phyloP scores from a whole-genome alignment of 352 stramenopile genomes.

The Phytopythium oedochilum region DNA sequence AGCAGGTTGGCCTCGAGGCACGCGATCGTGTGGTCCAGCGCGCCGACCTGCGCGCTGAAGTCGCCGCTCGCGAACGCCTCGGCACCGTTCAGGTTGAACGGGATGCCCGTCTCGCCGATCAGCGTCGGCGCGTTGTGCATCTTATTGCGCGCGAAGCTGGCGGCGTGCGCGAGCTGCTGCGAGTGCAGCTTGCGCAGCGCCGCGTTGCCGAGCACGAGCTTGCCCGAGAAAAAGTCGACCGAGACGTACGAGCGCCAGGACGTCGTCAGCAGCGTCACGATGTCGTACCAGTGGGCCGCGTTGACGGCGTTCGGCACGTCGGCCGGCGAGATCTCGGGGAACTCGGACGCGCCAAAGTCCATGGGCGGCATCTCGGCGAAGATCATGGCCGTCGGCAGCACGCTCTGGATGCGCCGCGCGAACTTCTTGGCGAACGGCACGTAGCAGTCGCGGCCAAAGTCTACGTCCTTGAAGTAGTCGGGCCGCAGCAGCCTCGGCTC shows the following conservation, averaged over 20 bases:
- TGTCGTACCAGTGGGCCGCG: slow-evolving; percentile 54
- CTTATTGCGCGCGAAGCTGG: slow-evolving; percentile 6
- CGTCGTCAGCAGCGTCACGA: slow-evolving; percentile 38
- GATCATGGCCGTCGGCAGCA: slow-evolving; percentile 21
- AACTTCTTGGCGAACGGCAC: slow-evolving; percentile 22
- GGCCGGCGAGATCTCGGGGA: slow-evolving; percentile 8
- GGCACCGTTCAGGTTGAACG: slow-evolving; percentile 54
- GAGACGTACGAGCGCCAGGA: slow-evolving; percentile 22
- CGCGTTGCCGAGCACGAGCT: slow-evolving; percentile 15
- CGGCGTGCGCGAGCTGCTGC: slow-evolving; percentile 10
- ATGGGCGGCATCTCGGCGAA: slow-evolving; percentile 29
- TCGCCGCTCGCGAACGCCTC: slow-evolving; percentile 38
- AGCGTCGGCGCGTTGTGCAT: slow-evolving; percentile 51
- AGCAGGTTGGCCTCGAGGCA: slow-evolving; percentile 60
- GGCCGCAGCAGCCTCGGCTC: slow-evolving; percentile 15
- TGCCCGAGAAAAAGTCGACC: slow-evolving; percentile 18
- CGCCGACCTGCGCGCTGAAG: slow-evolving; percentile 37
- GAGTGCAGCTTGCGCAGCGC: slow-evolving; percentile 9
- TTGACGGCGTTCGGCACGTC: slow-evolving; percentile 16
- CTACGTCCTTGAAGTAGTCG: slow-evolving; percentile 20
- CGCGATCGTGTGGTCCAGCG: slow-evolving; percentile 66
- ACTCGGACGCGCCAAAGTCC: slow-evolving; percentile 15
- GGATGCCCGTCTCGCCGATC: slow-evolving; percentile 68
- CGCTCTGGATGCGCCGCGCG: slow-evolving; percentile 12
- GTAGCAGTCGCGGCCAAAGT: slow-evolving; percentile 32